These are phyloP conservation scores for Ogataea angusta DNA, from an alignment of 805 yeast species.

Conservation along the genomic window DNA sequence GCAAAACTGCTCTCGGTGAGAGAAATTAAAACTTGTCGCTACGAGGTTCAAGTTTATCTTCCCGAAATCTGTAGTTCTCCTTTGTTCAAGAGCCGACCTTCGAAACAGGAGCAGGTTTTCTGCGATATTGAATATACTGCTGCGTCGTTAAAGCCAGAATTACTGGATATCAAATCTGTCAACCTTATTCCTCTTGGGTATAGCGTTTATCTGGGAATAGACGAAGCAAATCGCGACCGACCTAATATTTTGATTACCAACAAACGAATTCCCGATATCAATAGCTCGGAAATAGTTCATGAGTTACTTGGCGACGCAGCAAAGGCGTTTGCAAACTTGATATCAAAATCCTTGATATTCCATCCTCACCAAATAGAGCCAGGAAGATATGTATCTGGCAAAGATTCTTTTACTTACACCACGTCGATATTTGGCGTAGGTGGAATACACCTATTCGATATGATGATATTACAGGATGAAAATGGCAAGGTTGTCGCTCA, in stretches of 20 bases:
- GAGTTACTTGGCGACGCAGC: conserved; percentile 7
- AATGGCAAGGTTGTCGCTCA: background rate
- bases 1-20: conserved; percentile 24
- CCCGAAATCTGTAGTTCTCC: conserved; percentile 26
- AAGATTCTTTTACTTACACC: conserved; percentile 10
- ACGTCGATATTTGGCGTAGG: conserved; percentile 17
- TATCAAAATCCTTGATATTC: background rate
- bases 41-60: conserved; percentile 22
- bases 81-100: conserved; percentile 16
- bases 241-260: conserved; percentile 10
- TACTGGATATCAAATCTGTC: background rate
- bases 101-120: background rate
- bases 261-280: background rate
- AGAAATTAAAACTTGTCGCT: conserved; percentile 34
- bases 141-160: background rate
- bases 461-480: conserved; percentile 12
- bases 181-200: conserved; percentile 17
- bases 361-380: background rate
- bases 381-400: background rate
- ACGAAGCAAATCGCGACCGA: background rate
- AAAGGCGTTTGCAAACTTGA: conserved; percentile 6
- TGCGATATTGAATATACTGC: too few species aligned
- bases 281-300: background rate
- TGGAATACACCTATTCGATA: conserved; percentile 10
- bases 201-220: conserved; percentile 17